Conservation (phyloP, 2,329 filamentous ascomycete genomes). For the Orbilia blumenaviensis region DNA sequence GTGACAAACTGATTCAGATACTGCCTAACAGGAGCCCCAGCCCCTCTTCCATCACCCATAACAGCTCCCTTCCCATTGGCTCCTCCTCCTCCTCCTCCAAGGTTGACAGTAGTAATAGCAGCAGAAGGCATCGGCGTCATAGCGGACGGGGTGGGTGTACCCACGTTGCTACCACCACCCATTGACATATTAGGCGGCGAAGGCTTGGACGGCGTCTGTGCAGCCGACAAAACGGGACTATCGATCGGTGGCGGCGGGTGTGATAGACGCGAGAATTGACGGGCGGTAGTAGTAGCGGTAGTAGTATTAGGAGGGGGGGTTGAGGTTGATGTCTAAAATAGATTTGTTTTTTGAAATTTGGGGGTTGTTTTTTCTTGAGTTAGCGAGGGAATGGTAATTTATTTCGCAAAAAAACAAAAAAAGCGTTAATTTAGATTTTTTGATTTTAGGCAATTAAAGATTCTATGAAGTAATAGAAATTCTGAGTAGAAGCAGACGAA, state of each 20-base stretch:
- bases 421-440: background rate
- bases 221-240: slow-evolving; percentile 42
- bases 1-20: slow-evolving; percentile 58
- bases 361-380: background rate
- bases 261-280: slow-evolving; percentile 39
- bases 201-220: slow-evolving; percentile 43
- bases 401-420: background rate
- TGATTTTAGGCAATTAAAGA: background rate
- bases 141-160: background rate
- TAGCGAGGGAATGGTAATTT: background rate
- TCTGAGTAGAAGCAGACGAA: background rate
- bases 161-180: slow-evolving; percentile 22
- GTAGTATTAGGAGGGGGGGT: slow-evolving; percentile 17
- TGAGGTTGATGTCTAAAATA: slow-evolving; percentile 24
- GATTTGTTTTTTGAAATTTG: background rate
- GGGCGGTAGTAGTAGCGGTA: background rate
- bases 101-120: too few species aligned
- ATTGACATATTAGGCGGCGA: slow-evolving; percentile 41
- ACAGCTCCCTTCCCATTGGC: background rate
- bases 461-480: too few species aligned
- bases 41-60: slow-evolving; percentile 1
- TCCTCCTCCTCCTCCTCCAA: background rate
- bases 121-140: background rate
- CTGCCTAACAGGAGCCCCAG: slow-evolving; percentile 57
- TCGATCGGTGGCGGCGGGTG: slow-evolving; percentile 48